Percentiles rank a stretch among this genome's conserved stretches.
These are phyloP conservation scores for Arabis alpina DNA, from an alignment of 345 rosid genomes.

Conservation along the genomic window DNA sequence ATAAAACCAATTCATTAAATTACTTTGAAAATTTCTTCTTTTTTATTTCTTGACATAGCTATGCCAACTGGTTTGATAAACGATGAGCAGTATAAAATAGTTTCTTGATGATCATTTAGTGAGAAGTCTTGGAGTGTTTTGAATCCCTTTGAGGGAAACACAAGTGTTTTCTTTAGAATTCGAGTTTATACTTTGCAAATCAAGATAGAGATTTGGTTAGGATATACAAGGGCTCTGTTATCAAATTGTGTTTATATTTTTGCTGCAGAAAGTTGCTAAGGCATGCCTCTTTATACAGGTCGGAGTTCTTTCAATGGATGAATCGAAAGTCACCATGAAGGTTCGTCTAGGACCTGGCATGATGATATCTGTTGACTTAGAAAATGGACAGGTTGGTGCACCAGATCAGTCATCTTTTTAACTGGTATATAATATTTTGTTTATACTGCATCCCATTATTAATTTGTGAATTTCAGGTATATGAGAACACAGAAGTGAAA, in stretches of 20 bases:
- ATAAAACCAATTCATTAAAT: conserved; percentile 34
- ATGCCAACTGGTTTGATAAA: conserved; percentile 17
- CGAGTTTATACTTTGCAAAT: conserved; percentile 17
- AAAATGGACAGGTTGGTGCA: conserved; percentile 82
- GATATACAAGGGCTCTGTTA: background rate
- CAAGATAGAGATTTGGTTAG: conserved; percentile 11
- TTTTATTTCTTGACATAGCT: conserved; percentile 15
- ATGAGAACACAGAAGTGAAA: conserved; percentile 94
- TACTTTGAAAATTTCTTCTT: conserved; percentile 17
- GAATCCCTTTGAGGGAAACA: background rate
- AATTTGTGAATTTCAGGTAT: conserved; percentile 62
- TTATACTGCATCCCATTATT: conserved; percentile 2
- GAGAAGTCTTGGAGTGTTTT: conserved; percentile 20
- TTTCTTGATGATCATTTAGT: conserved; percentile 16
- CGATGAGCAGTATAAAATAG: conserved; percentile 9
- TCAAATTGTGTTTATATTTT: conserved; percentile 6
- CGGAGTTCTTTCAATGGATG: conserved; percentile 97
- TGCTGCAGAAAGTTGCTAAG: conserved; percentile 29
- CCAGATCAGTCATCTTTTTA: conserved; percentile 24
- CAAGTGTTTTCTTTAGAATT: conserved; percentile 7
- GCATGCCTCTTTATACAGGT: conserved; percentile 60
- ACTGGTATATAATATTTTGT: background rate
- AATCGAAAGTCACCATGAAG: conserved; percentile 87
- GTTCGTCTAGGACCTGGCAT: conserved; percentile 99
- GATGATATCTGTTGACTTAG: conserved; percentile 96